A percentile compares a stretch with the other conserved stretches of the same genome.
Evolutionary conservation across 192 early-diverging fungal species (phyloP).

Genomic region (Linnemannia zychae): DNA sequence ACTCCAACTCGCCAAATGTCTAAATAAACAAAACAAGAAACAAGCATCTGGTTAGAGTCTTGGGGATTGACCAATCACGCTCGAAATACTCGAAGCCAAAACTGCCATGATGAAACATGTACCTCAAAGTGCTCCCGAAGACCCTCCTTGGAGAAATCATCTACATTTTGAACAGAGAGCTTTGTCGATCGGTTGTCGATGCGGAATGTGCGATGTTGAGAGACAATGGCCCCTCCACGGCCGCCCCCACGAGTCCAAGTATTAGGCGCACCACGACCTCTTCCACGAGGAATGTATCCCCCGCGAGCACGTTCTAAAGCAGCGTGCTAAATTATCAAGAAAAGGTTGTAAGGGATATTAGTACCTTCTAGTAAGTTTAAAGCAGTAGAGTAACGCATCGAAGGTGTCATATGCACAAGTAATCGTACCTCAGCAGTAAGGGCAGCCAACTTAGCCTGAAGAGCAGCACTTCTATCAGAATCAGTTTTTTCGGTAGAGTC

Average conservation of each 20-base stretch:
- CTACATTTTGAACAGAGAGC: slow-evolving; percentile 71
- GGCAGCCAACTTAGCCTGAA: too few relatives aligned
- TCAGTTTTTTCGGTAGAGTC: slow-evolving; percentile 55
- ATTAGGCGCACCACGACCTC: slow-evolving; percentile 63
- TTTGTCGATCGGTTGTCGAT: slow-evolving; percentile 83
- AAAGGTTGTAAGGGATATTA: neutral
- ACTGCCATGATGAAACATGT: too few relatives aligned
- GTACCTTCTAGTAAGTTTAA: neutral
- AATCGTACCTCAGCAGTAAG: slow-evolving; percentile 71
- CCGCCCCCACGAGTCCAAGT: slow-evolving; percentile 62
- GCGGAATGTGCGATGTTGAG: slow-evolving; percentile 58
- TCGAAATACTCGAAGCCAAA: too few relatives aligned
- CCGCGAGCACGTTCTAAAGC: slow-evolving; percentile 50
- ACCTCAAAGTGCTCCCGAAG: slow-evolving; percentile 80
- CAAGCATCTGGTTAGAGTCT: too few relatives aligned
- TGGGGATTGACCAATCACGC: too few relatives aligned
- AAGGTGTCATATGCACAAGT: neutral
- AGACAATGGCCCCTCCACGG: slow-evolving; percentile 58
- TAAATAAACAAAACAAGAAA: slow-evolving; percentile 20
- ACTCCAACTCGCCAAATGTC: slow-evolving; percentile 66
- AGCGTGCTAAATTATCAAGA: slow-evolving; percentile 43
- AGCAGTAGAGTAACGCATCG: neutral
- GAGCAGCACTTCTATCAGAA: slow-evolving; percentile 65
- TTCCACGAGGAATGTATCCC: slow-evolving; percentile 47
- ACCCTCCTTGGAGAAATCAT: slow-evolving; percentile 51